Conservation (phyloP, 306 rosid species). For the Sesbania bispinosa region DNA sequence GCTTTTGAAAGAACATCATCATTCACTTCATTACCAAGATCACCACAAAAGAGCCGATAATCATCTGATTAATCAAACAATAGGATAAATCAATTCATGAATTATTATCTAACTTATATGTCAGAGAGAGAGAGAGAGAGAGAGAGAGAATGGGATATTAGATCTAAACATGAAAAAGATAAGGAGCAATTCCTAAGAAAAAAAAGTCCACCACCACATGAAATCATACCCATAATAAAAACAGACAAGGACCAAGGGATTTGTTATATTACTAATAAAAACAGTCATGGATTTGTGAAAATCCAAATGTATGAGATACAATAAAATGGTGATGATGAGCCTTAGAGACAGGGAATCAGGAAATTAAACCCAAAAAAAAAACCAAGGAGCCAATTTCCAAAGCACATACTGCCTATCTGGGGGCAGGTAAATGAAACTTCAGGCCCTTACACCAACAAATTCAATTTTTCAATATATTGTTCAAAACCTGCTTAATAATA, state of each 20-base stretch:
- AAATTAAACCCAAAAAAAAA: not conserved
- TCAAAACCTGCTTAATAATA: not conserved
- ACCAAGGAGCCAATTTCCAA: not conserved
- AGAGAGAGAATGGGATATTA: not conserved
- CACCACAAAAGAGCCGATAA: constrained; percentile 87
- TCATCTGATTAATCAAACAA: constrained; percentile 58
- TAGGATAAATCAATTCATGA: not conserved
- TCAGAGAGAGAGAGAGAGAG: not conserved
- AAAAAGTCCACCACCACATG: not conserved
- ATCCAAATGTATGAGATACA: not conserved
- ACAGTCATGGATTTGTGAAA: not conserved
- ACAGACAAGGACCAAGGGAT: not conserved
- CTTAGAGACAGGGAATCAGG: not conserved
- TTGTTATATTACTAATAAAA: not conserved
- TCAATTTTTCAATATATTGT: not conserved
- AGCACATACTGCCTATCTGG: no score
- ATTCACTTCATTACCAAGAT: constrained; percentile 97
- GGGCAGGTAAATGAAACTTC: not conserved
- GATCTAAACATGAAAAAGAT: not conserved
- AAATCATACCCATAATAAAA: not conserved
- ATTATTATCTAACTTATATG: not conserved
- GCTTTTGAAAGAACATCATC: constrained; percentile 96
- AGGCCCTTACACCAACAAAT: not conserved
- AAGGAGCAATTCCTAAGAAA: not conserved
- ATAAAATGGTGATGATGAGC: not conserved